A percentile compares a stretch with the other conserved stretches of the same genome.
These are phyloP conservation scores for Tylopilus balloui DNA, from an alignment of 768 basidiomycete genomes.

Conservation along the genomic window DNA sequence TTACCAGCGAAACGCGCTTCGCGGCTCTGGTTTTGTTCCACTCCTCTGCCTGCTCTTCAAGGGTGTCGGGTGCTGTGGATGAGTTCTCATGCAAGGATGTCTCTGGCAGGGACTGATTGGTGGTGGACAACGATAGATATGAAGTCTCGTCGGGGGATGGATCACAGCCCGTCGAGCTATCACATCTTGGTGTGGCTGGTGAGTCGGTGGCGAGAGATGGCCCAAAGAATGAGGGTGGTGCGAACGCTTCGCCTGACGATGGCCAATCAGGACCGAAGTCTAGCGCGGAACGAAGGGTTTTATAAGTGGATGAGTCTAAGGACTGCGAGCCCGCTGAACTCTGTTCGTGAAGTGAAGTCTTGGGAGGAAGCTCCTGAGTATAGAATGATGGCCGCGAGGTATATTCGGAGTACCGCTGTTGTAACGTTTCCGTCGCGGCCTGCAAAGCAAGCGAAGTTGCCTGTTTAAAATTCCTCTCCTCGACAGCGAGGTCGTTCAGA, in stretches of 20 bases:
- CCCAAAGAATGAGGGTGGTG: constrained; percentile 30
- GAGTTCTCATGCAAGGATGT: constrained; percentile 41
- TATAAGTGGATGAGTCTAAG: constrained; percentile 46
- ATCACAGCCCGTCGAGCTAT: constrained; percentile 32
- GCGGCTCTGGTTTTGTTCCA: constrained; percentile 85
- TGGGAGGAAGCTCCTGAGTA: constrained; percentile 23
- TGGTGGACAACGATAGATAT: constrained; percentile 18
- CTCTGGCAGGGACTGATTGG: constrained; percentile 20
- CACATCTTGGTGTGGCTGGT: constrained; percentile 27
- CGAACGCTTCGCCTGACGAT: constrained; percentile 37
- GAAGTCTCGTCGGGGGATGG: constrained; percentile 28
- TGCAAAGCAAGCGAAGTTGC: constrained; percentile 69
- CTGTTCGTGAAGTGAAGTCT: constrained; percentile 14
- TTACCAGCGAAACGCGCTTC: constrained; percentile 79
- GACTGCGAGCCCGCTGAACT: constrained; percentile 12
- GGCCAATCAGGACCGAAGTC: constrained; percentile 53
- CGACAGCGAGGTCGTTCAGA: constrained; percentile 66
- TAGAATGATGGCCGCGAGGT: constrained; percentile 34
- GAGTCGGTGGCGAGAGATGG: constrained; percentile 34
- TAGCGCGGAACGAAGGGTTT: constrained; percentile 66
- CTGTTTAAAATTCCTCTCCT: constrained; percentile 59
- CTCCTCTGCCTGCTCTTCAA: constrained; percentile 75
- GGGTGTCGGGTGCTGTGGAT: constrained; percentile 42
- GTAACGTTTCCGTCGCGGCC: constrained; percentile 65
- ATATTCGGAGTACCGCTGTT: constrained; percentile 36